Base-by-base conservation (phyloP, 176 grass and related monocot species). In the Cenchrus fungigraminus region DNA sequence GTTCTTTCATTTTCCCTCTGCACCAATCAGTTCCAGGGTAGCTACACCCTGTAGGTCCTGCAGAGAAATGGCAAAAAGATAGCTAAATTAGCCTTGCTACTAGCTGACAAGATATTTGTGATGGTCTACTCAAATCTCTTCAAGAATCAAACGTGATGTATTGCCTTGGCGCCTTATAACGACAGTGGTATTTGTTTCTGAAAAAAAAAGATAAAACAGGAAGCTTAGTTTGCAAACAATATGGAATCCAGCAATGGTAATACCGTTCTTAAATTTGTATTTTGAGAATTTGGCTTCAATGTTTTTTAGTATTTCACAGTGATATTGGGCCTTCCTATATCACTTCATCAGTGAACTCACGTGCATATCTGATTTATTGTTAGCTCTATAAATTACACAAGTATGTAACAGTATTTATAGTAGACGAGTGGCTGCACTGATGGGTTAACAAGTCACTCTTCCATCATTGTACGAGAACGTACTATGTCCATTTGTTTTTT, bases 381-480 rank as follows among this genome's bases (percentile, higher is more conserved):
- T 79, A 78, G 17, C 73, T 78, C 52, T 80, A 65, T 28, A 70
- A 22, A 72, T 86, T 73, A 51, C 50, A 28, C 17, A 83, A 83
- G 84, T 77, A 79, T 74, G 58, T 69, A 74, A 31, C 3, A 4
- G 34, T 85, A 71, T 76, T 83, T 88, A 76, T 65, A 79, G 11
- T 81, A 70, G 52, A 69, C 74, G 55, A 80, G 46, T 89, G 68
- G 84, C 12, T 79, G 61, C 83, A 83, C 37, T 65, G 65, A 73
- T 80, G 87, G 45, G 80, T 77, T 70, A 52, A 83, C 28, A 86
- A 86, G 68, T 45, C 63, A 75, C 71, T 67, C 63, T 80, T 80
- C 68, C 76, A 92, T 86, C 55, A 84, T 89, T 92, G 80, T 81
- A 78, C 28, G 12, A 56, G 17, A 76, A 80, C 68, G 87, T 89